phyloP scores from a whole-genome alignment of 2,329 filamentous ascomycete species.

The Fusarium falciforme region DNA sequence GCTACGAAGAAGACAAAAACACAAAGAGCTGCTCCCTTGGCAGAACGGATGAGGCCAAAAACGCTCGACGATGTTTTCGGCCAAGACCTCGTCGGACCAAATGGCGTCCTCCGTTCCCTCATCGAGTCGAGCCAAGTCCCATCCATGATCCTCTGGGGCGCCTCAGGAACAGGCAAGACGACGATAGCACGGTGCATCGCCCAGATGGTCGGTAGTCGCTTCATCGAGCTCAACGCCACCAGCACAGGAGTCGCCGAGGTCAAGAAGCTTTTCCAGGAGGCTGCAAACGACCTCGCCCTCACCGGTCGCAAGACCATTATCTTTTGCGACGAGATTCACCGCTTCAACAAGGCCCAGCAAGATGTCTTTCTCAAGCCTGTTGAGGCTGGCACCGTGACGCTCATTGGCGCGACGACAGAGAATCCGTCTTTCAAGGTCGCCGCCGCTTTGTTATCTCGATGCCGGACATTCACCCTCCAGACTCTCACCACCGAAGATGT shows the following conservation, averaged over 20 bases:
- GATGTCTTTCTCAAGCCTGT: slow-evolving; percentile 95
- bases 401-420: slow-evolving; percentile 96
- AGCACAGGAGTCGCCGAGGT: slow-evolving; percentile 88
- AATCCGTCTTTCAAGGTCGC: slow-evolving; percentile 96
- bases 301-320: slow-evolving; percentile 94
- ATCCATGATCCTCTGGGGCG: slow-evolving; percentile 95
- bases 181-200: slow-evolving; percentile 94
- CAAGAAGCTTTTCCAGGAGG: slow-evolving; percentile 91
- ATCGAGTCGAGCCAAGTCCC: slow-evolving; percentile 89
- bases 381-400: slow-evolving; percentile 87
- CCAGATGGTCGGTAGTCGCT: slow-evolving; percentile 81
- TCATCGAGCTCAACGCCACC: slow-evolving; percentile 96
- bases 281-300: slow-evolving; percentile 80
- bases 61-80: slow-evolving; percentile 89
- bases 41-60: slow-evolving; percentile 91
- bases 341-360: slow-evolving; percentile 92
- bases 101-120: slow-evolving; percentile 85
- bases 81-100: slow-evolving; percentile 87
- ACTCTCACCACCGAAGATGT: slow-evolving; percentile 81
- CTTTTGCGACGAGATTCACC: slow-evolving; percentile 97
- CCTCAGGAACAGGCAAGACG: slow-evolving; percentile 84
- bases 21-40: slow-evolving; percentile 81
- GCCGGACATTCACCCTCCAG: slow-evolving; percentile 87
- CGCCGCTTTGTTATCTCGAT: slow-evolving; percentile 86
- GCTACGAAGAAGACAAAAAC: slow-evolving; percentile 74